These are phyloP conservation scores for Prunus yedoensis DNA, from an alignment of 331 rosid genomes.

Conservation along the genomic window DNA sequence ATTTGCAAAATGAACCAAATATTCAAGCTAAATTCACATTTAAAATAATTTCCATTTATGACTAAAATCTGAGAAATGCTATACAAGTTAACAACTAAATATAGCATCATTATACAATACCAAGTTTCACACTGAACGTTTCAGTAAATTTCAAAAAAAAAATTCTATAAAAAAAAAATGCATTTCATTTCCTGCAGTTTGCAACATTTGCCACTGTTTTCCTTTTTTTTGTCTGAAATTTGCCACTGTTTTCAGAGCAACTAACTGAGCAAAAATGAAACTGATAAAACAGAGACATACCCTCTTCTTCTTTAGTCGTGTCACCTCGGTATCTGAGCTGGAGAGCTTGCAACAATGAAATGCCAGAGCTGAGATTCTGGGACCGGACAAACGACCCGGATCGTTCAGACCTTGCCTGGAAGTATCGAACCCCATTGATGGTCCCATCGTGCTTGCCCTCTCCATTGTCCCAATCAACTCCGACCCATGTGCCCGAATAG, in stretches of 20 bases:
- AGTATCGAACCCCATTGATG: constrained; percentile 67
- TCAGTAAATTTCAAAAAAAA: no score
- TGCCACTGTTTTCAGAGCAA: background rate
- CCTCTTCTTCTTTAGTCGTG: constrained; percentile 86
- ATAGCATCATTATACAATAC: no score
- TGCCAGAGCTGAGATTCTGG: constrained; percentile 60
- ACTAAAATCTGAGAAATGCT: no score
- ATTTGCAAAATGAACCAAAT: no score
- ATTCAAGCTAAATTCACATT: no score
- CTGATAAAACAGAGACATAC: constrained; percentile 34
- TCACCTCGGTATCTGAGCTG: constrained; percentile 62
- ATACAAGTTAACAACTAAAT: no score
- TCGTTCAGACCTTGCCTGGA: constrained; percentile 55
- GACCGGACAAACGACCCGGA: constrained; percentile 81
- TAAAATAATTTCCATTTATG: no score
- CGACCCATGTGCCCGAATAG: constrained; percentile 71
- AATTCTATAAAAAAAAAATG: no score
- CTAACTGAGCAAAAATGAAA: constrained; percentile 7
- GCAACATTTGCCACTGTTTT: background rate
- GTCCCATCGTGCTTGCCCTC: constrained; percentile 88
- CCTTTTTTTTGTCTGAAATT: no score
- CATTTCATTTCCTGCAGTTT: background rate
- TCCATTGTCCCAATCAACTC: constrained; percentile 89
- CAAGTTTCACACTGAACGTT: no score
- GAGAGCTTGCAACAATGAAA: constrained; percentile 74